Evolutionary conservation across 352 stramenopile genomes (phyloP).

Genomic region (Blastocystis sp.): DNA sequence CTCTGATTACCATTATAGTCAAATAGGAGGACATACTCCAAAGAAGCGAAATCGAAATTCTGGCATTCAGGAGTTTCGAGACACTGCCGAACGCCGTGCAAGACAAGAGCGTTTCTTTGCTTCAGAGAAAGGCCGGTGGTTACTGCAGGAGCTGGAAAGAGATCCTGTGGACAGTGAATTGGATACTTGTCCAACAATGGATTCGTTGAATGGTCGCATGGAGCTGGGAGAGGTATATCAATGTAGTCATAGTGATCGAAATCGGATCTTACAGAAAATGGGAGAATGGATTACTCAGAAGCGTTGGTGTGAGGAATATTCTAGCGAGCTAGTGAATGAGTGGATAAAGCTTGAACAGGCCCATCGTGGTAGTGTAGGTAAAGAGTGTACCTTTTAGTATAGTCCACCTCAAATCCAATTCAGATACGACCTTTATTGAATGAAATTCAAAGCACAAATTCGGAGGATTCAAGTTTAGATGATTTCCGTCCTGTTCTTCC

Average conservation of each 20-base stretch:
- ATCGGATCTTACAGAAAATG: background rate
- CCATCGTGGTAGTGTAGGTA: background rate
- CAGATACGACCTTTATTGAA: background rate
- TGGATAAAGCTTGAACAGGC: background rate
- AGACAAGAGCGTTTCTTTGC: background rate
- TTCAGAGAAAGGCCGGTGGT: background rate
- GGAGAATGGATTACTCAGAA: background rate
- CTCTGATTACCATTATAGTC: slow-evolving; percentile 43
- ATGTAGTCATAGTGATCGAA: background rate
- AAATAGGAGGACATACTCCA: slow-evolving; percentile 47
- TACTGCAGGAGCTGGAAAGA: background rate
- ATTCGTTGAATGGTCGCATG: background rate
- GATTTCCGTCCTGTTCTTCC: background rate
- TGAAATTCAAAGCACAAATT: slow-evolving; percentile 14
- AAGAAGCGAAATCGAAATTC: slow-evolving; percentile 20
- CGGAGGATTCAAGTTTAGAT: background rate
- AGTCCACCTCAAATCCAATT: no score
- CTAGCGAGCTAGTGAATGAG: no score
- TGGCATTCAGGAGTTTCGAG: background rate
- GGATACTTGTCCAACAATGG: background rate
- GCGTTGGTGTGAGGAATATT: background rate
- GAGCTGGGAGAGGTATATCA: background rate
- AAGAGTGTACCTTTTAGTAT: no score
- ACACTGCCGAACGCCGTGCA: background rate
- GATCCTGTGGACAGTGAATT: background rate